Conservation (phyloP, 2,329 filamentous ascomycete genomes). For the Coniochaeta prunicola region DNA sequence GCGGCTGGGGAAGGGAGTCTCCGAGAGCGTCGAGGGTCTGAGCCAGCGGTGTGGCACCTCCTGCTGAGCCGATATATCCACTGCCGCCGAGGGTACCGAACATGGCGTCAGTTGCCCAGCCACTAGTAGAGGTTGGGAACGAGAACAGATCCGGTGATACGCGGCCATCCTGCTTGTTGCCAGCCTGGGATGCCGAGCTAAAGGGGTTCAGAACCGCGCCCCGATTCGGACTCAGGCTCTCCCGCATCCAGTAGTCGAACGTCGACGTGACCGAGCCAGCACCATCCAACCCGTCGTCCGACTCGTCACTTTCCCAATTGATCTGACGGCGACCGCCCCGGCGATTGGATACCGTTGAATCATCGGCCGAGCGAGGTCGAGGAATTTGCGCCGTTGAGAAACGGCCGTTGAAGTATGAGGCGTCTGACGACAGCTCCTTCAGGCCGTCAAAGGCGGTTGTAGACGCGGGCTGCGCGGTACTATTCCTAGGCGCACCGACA, state of each 20-base stretch:
- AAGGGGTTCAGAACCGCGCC: slow-evolving; percentile 13
- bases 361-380: slow-evolving; percentile 40
- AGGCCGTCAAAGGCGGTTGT: slow-evolving; percentile 24
- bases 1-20: slow-evolving; percentile 34
- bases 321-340: slow-evolving; percentile 22
- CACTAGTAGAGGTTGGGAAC: slow-evolving; percentile 34
- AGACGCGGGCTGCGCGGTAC: slow-evolving; percentile 19
- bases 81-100: slow-evolving; percentile 32
- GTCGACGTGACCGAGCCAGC: slow-evolving; percentile 41
- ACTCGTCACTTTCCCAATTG: slow-evolving; percentile 37
- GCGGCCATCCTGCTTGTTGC: slow-evolving; percentile 11
- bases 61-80: slow-evolving; percentile 21
- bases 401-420: slow-evolving; percentile 20
- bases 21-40: slow-evolving; percentile 35
- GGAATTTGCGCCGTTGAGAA: slow-evolving; percentile 17
- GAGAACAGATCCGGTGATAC: slow-evolving; percentile 47
- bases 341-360: slow-evolving; percentile 31
- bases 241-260: slow-evolving; percentile 51
- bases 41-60: slow-evolving; percentile 17
- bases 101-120: slow-evolving; percentile 42
- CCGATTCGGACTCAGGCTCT: slow-evolving; percentile 36
- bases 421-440: slow-evolving; percentile 14
- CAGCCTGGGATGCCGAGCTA: slow-evolving; percentile 16
- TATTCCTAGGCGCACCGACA: slow-evolving; percentile 4
- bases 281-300: slow-evolving; percentile 30